phyloP scores from a whole-genome alignment of 345 rosid species.

The Raphanus sativus region DNA sequence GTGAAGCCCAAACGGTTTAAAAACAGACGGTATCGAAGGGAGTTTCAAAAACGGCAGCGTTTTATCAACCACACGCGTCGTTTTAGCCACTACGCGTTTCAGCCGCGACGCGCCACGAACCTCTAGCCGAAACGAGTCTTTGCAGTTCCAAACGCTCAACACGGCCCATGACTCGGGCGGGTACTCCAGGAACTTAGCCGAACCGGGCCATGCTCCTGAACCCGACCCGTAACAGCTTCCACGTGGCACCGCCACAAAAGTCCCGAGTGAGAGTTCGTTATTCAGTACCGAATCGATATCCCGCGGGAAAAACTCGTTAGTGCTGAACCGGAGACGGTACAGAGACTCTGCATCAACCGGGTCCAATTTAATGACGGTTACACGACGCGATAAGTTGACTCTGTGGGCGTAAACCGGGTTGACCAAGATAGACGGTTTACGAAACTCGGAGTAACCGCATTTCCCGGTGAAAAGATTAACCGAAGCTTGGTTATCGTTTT shows the following conservation, averaged over 20 bases:
- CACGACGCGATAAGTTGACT: conserved; percentile 41
- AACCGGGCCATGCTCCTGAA: conserved; percentile 60
- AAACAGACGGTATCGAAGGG: conserved; percentile 84
- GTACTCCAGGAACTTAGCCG: conserved; percentile 54
- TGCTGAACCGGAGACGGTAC: conserved; percentile 73
- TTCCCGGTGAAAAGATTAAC: conserved; percentile 76
- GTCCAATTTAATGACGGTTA: conserved; percentile 48
- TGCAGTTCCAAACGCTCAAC: conserved; percentile 87
- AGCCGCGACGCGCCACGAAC: conserved; percentile 72
- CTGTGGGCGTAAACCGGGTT: conserved; percentile 89
- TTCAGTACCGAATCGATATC: conserved; percentile 81
- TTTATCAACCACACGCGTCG: conserved; percentile 66
- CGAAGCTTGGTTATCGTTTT: conserved; percentile 82
- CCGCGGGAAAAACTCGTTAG: conserved; percentile 94
- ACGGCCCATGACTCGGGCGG: conserved; percentile 95
- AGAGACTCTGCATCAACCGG: conserved; percentile 64
- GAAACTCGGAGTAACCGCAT: conserved; percentile 89
- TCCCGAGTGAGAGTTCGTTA: conserved; percentile 77
- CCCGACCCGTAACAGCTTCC: conserved; percentile 44
- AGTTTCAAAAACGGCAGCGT: conserved; percentile 72
- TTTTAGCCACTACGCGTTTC: conserved; percentile 55
- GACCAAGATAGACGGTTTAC: conserved; percentile 81
- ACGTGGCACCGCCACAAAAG: conserved; percentile 80
- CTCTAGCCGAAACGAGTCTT: conserved; percentile 69
- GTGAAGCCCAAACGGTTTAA: conserved; percentile 76